Percentiles rank a stretch among this genome's conserved stretches.
These are phyloP conservation scores for Candida koratica DNA, from an alignment of 805 yeast genomes.

Conservation along the genomic window DNA sequence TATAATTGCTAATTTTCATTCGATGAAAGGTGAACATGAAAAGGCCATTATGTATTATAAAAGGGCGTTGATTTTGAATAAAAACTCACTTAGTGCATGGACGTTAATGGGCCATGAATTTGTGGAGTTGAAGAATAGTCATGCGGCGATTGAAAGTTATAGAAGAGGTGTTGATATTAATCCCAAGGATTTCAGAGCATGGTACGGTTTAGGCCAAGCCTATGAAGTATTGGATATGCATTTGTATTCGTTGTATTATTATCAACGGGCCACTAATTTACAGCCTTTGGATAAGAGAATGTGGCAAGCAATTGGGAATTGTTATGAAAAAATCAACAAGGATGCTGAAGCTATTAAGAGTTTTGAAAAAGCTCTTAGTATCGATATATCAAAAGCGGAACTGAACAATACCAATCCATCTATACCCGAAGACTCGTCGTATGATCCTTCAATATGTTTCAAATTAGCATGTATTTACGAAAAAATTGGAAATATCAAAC, in stretches of 20 bases:
- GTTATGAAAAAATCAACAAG: slow-evolving; percentile 77
- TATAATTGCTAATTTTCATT: slow-evolving; percentile 88
- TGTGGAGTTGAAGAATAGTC: slow-evolving; percentile 91
- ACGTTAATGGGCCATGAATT: slow-evolving; percentile 98
- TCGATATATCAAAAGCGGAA: slow-evolving; percentile 29
- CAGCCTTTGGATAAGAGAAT: slow-evolving; percentile 87
- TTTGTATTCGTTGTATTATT: slow-evolving; percentile 84
- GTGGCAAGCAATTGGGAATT: slow-evolving; percentile 94
- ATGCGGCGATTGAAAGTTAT: slow-evolving; percentile 95
- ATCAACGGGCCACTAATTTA: slow-evolving; percentile 83
- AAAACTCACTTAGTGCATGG: slow-evolving; percentile 87
- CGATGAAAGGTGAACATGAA: slow-evolving; percentile 89
- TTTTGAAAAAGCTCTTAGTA: slow-evolving; percentile 68
- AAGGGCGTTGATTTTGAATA: slow-evolving; percentile 78
- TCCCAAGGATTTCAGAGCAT: slow-evolving; percentile 86
- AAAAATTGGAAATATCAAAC: slow-evolving; percentile 46
- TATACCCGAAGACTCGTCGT: slow-evolving; percentile 7
- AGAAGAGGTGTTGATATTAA: slow-evolving; percentile 89
- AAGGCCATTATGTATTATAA: slow-evolving; percentile 90
- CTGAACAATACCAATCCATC: slow-evolving; percentile 14
- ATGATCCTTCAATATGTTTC: slow-evolving; percentile 51
- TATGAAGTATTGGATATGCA: slow-evolving; percentile 96
- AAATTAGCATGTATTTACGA: slow-evolving; percentile 69
- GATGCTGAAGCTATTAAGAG: slow-evolving; percentile 72
- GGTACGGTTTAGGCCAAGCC: slow-evolving; percentile 99